Evolutionary conservation across 805 yeast genomes (phyloP), one percentile per base, ranked within the genome.

Genomic region (Saccharomycopsis sp.): DNA sequence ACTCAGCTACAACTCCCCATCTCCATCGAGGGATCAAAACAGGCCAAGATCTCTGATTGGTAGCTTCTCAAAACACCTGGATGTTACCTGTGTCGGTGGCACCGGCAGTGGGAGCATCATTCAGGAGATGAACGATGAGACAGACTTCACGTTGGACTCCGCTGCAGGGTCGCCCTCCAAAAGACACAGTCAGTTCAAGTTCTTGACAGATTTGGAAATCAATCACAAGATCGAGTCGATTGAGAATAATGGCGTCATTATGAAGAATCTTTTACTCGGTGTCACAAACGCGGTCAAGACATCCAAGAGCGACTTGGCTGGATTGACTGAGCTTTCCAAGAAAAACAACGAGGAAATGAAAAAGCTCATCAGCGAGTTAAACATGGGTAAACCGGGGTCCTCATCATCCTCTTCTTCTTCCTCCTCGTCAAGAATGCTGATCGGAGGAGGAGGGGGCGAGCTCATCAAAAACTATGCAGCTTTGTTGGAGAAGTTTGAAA

Each of bases 171-270:
- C n/a, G n/a, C n/a, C n/a, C n/a, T n/a, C n/a, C n/a, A n/a, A n/a
- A n/a, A n/a, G n/a, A n/a, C n/a, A n/a, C n/a, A n/a, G n/a, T n/a
- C n/a, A 25, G 25, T 31, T 44, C 23, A 30, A 33, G n/a, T 36
- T 33, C 20, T 26, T 44, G n/a, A 44, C 48, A 5, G 45, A 44
- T 26, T 26, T 44, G 21, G 48, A 44, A 22, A 33, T 44, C 26
- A 35, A 31, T 23, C 26, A 21, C 17, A 33, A 41, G 19, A 44
- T 44, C 15, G 38, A 44, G 17, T 20, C 45, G 6, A 40, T 44
- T 18, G 18, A 29, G 31, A 44, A 44, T 27, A 40, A 44, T 25
- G 45, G 48, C 13, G 26, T 41, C 13, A 29, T 44, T 12, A 21
- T 44, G 21, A 44, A 44, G 25, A 44, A 41, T 20, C 33, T 44